Percentiles rank a stretch among this genome's conserved stretches.
Conservation (phyloP, 352 stramenopile species). For the Thalassiosira livingstoniorum region DNA sequence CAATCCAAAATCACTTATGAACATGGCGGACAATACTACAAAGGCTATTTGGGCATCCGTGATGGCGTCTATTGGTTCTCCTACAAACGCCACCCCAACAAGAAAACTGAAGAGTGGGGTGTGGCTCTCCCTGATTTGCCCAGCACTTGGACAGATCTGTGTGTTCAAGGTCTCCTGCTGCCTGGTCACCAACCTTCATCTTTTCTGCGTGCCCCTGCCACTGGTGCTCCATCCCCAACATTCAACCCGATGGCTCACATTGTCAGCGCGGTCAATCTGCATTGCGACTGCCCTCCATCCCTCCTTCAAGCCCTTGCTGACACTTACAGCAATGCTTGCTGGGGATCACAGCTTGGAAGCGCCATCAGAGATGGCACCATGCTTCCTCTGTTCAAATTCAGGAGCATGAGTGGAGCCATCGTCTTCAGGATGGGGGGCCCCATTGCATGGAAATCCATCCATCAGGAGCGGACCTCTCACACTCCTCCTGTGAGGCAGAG, state of each 20-base stretch:
- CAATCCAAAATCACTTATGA: constrained; percentile 20
- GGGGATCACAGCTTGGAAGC: constrained; percentile 23
- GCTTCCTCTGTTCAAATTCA: constrained; percentile 15
- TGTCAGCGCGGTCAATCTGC: constrained; percentile 8
- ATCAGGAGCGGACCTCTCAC: no score
- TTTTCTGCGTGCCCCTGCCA: not conserved
- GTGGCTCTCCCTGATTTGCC: constrained; percentile 17
- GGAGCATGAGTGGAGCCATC: constrained; percentile 20
- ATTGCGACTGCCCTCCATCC: constrained; percentile 8
- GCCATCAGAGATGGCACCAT: constrained; percentile 11
- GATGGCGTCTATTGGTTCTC: not conserved
- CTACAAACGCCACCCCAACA: not conserved
- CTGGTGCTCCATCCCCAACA: not conserved
- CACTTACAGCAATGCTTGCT: constrained; percentile 18
- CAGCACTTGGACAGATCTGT: not conserved
- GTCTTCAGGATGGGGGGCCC: constrained; percentile 4
- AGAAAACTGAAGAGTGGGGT: constrained; percentile 2
- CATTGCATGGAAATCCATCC: constrained; percentile 14
- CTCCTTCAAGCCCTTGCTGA: constrained; percentile 5
- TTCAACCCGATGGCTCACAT: not conserved
- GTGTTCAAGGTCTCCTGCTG: constrained; percentile 7
- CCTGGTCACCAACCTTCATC: constrained; percentile 26
- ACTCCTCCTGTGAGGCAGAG: constrained; percentile 28
- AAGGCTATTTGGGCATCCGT: constrained; percentile 9
- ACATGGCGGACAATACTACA: constrained; percentile 12